Base-by-base conservation (phyloP, 306 rosid genomes). In the Fragaria nilgerrensis region DNA sequence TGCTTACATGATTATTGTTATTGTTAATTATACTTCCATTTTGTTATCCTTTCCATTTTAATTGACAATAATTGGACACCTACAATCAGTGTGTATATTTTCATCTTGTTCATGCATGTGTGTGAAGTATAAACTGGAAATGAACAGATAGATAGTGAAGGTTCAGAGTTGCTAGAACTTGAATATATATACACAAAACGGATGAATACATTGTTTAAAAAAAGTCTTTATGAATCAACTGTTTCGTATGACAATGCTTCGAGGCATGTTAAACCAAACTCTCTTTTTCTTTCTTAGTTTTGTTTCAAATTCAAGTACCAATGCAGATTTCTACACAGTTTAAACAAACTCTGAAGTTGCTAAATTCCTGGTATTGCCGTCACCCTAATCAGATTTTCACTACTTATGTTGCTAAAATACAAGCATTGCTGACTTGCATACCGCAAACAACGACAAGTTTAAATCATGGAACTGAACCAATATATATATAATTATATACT, bases 291-390 rank as follows among this genome's bases (percentile, higher is more conserved):
- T 52, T 56, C 63, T 10, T 56, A 8, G 10, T 56, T 3, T 59
- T 59, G 4, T 25, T 64, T 36, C 67, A 37, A 2, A 12, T 71
- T 8, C 58, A 19, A 70, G 41, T 29, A 29, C 47, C 75, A 32
- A 72, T 11, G 64, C 20, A 50, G 75, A 72, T 72, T 22, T 50
- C 39, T 39, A 52, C 16, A 11, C 2, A 32, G 4, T 49, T 22
- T 36, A 34, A 37, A 72, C 65, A 72, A 52, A 32, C 43, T 34
- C 65, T 13, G 63, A 72, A 52, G 48, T 2, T 20, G 76, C 65
- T 52, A 50, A 52, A 72, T 53, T 72, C 65, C 65, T 49, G 32
- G 45, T 50, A 16, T 52, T 52, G 64, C 36, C 75, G 10, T 19
- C 25, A 19, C 65, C 27, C 7, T 53, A 32, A 12, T 20, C 2